These are phyloP conservation scores for Penicillium olsonii DNA, from an alignment of 2,329 filamentous ascomycete genomes.

Conservation along the genomic window DNA sequence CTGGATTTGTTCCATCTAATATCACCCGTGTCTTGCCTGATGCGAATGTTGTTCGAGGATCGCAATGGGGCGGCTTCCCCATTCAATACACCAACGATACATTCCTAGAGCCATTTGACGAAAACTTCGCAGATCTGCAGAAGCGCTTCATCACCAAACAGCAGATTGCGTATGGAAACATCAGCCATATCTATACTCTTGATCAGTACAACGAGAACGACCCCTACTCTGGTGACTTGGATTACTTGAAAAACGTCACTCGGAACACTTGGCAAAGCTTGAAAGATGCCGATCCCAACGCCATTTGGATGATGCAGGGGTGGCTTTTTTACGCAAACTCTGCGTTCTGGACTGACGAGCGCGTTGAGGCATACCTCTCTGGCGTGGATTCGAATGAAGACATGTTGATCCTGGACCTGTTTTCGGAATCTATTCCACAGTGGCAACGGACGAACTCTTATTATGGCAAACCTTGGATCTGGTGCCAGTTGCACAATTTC, in stretches of 20 bases:
- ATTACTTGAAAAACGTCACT: slow-evolving; percentile 48
- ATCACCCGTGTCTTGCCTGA: slow-evolving; percentile 46
- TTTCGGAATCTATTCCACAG: slow-evolving; percentile 52
- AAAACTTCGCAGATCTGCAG: slow-evolving; percentile 47
- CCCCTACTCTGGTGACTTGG: slow-evolving; percentile 48
- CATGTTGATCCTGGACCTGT: slow-evolving; percentile 56
- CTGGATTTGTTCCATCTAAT: slow-evolving; percentile 51
- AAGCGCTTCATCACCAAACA: slow-evolving; percentile 51
- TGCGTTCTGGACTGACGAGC: slow-evolving; percentile 52
- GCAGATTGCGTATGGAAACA: slow-evolving; percentile 49
- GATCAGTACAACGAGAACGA: slow-evolving; percentile 58
- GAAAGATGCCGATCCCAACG: slow-evolving; percentile 50
- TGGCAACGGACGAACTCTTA: slow-evolving; percentile 55
- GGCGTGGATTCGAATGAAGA: slow-evolving; percentile 47
- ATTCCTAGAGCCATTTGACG: slow-evolving; percentile 52
- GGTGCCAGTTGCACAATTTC: slow-evolving; percentile 56
- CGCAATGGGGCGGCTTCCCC: slow-evolving; percentile 48
- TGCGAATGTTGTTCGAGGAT: slow-evolving; percentile 47
- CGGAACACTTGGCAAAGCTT: slow-evolving; percentile 50
- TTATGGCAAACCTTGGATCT: slow-evolving; percentile 57
- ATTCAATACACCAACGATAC: slow-evolving; percentile 48
- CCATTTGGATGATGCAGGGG: slow-evolving; percentile 57
- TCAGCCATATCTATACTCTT: slow-evolving; percentile 52
- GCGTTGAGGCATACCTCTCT: slow-evolving; percentile 53
- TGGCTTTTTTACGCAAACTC: slow-evolving; percentile 53